Evolutionary conservation across 1,284 basidiomycete species (phyloP).

Genomic region (Ustilago bromivora): DNA sequence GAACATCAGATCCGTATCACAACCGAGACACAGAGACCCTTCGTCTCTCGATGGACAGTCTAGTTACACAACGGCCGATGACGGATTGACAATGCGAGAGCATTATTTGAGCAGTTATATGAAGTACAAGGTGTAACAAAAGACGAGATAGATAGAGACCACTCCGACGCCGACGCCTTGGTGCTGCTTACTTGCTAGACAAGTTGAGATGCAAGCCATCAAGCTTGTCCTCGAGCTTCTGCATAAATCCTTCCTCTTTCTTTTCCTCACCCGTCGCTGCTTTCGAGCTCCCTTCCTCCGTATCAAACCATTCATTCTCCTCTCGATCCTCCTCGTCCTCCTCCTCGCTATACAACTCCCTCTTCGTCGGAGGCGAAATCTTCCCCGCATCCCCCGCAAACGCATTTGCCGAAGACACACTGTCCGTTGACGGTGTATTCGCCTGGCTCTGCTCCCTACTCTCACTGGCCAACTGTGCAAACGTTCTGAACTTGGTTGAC

Average conservation of each 20-base stretch:
- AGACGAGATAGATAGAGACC: neutral
- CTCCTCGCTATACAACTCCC: conserved; percentile 52
- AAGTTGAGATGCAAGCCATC: conserved; percentile 23
- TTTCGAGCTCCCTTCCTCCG: conserved; percentile 32
- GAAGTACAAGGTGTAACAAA: neutral
- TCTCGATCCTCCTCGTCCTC: conserved; percentile 17
- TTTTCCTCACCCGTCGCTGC: neutral
- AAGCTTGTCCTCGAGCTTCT: conserved; percentile 40
- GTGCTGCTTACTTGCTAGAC: conserved; percentile 14
- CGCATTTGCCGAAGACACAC: neutral
- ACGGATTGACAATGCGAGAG: neutral
- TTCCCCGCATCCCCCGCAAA: conserved; percentile 25
- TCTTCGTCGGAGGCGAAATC: conserved; percentile 47
- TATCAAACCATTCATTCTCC: conserved; percentile 37
- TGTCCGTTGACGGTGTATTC: conserved; percentile 7
- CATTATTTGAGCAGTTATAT: neutral
- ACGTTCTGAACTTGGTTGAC: conserved; percentile 63
- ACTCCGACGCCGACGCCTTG: neutral
- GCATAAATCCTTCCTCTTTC: conserved; percentile 24
- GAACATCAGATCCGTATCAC: neutral
- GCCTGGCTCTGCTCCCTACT: conserved; percentile 21
- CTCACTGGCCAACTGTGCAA: conserved; percentile 52
- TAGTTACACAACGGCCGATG: neutral
- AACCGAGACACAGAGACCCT: neutral
- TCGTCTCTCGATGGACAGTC: neutral